Conservation (phyloP, 1,139 yeast species). For the Debaryomyces udenii region DNA sequence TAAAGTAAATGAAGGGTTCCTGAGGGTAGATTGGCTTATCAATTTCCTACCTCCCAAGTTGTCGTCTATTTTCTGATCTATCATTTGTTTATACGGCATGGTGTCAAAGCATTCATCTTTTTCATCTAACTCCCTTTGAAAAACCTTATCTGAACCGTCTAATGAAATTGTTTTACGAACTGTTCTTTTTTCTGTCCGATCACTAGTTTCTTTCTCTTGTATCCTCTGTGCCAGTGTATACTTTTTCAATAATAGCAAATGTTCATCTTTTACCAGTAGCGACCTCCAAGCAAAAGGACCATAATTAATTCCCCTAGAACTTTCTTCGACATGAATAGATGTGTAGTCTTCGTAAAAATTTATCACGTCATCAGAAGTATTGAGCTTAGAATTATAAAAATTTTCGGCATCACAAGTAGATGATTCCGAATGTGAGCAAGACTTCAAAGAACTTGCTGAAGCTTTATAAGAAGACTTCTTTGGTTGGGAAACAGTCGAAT, state of each 20-base stretch:
- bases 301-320: conserved; percentile 36
- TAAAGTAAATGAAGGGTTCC: neutral
- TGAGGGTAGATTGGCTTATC: neutral
- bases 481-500: too few relatives aligned
- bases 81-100: neutral
- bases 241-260: conserved; percentile 19
- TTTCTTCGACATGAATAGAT: conserved; percentile 38
- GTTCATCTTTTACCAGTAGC: conserved; percentile 50
- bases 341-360: conserved; percentile 45
- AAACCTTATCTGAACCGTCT: neutral
- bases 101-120: neutral
- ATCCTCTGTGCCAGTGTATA: neutral
- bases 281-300: conserved; percentile 55
- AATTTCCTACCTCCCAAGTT: too few relatives aligned
- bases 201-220: neutral
- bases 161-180: neutral
- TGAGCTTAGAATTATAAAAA: neutral
- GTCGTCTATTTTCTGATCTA: neutral
- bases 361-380: conserved; percentile 25
- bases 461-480: too few relatives aligned
- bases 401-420: neutral
- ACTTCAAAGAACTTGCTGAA: too few relatives aligned
- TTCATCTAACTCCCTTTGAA: neutral
- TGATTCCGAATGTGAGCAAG: too few relatives aligned
- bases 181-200: neutral